phyloP scores from a whole-genome alignment of 495 filamentous ascomycete species.

The Aspergillus kassunensis region DNA sequence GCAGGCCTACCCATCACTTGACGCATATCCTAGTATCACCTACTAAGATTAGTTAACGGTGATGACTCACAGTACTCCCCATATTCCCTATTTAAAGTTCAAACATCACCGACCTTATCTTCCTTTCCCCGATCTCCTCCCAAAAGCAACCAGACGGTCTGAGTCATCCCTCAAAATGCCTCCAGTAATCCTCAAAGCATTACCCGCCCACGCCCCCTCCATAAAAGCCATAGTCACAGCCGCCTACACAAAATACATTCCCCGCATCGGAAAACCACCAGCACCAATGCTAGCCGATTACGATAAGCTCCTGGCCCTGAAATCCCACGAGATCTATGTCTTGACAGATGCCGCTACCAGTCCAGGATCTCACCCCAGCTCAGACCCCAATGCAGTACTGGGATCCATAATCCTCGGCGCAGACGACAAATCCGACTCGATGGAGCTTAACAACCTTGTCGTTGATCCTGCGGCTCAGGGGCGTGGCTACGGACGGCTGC shows the following conservation, averaged over 20 bases:
- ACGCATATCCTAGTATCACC: too few species aligned
- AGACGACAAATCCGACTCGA: constrained; percentile 8
- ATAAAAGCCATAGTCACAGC: constrained; percentile 28
- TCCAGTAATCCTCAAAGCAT: constrained; percentile 20
- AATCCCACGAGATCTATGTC: constrained; percentile 14
- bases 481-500: constrained; percentile 27
- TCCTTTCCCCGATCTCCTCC: background rate
- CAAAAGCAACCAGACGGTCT: background rate
- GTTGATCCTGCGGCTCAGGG: constrained; percentile 27
- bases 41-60: too few species aligned
- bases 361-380: too few species aligned
- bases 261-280: constrained; percentile 33
- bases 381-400: background rate
- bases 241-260: constrained; percentile 35
- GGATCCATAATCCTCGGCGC: constrained; percentile 14
- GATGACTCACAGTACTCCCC: too few species aligned
- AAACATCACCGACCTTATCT: too few species aligned
- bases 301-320: constrained; percentile 16
- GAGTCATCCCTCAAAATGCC: background rate
- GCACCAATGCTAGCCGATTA: constrained; percentile 33
- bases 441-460: constrained; percentile 31
- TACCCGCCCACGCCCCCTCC: constrained; percentile 17
- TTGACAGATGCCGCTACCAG: too few species aligned
- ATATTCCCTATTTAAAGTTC: too few species aligned
- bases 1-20: too few species aligned